phyloP scores from a whole-genome alignment of 2,329 filamentous ascomycete genomes.

The Botrytis galanthina region DNA sequence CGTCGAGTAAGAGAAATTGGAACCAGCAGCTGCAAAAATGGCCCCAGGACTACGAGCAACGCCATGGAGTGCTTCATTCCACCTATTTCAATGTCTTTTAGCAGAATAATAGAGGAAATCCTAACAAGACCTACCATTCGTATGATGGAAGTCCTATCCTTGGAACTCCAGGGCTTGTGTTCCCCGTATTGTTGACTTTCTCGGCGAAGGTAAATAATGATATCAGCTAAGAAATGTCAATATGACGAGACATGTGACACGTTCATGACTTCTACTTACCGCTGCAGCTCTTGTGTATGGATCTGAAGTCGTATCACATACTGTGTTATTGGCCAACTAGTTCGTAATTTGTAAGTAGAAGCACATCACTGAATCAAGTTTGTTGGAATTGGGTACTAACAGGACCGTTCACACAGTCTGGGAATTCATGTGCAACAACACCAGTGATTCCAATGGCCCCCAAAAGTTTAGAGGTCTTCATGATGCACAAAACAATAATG shows the following conservation, averaged over 20 bases:
- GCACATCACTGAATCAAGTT: background rate
- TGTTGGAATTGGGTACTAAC: slow-evolving; percentile 8
- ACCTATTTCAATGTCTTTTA: slow-evolving; percentile 34
- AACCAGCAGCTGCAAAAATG: slow-evolving; percentile 50
- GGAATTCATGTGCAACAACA: slow-evolving; percentile 40
- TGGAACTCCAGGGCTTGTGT: slow-evolving; percentile 24
- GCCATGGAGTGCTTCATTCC: slow-evolving; percentile 63
- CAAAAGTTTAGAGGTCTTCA: background rate
- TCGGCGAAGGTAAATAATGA: slow-evolving; percentile 23
- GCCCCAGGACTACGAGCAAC: slow-evolving; percentile 50
- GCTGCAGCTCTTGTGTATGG: slow-evolving; percentile 26
- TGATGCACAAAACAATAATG: background rate
- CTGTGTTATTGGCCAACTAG: slow-evolving; percentile 38
- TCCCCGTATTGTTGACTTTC: slow-evolving; percentile 25
- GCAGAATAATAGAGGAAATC: background rate
- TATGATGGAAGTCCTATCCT: slow-evolving; percentile 44
- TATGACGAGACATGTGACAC: background rate
- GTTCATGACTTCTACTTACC: slow-evolving; percentile 18
- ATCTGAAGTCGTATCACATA: slow-evolving; percentile 25
- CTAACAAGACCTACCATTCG: slow-evolving; percentile 43
- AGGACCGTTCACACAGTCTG: slow-evolving; percentile 52
- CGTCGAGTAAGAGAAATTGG: slow-evolving; percentile 56
- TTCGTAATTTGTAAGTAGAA: slow-evolving; percentile 36
- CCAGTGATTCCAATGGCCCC: background rate
- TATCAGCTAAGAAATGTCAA: slow-evolving; percentile 19